phyloP scores from a whole-genome alignment of 2,329 filamentous ascomycete species.

The Periconia sp. region DNA sequence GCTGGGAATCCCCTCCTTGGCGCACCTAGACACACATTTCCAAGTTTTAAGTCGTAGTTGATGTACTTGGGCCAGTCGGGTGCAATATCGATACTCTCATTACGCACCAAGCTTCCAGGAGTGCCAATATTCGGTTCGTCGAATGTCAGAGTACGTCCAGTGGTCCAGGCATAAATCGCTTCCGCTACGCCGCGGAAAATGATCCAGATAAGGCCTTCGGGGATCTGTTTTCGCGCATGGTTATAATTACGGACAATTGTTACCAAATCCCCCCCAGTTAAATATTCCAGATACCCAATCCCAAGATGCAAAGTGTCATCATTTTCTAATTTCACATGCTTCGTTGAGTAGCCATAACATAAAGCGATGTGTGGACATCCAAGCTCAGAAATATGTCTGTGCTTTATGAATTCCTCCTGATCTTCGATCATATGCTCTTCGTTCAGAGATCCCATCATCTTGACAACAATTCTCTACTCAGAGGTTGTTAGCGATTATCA shows the following conservation, averaged over 20 bases:
- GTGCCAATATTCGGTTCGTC: too few species aligned
- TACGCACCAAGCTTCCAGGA: too few species aligned
- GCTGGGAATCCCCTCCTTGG: background rate
- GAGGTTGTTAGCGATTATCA: too few species aligned
- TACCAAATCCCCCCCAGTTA: background rate
- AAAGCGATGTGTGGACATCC: background rate
- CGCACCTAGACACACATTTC: slow-evolving; percentile 1
- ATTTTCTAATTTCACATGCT: background rate
- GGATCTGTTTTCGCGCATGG: background rate
- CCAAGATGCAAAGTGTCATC: too few species aligned
- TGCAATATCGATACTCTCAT: too few species aligned
- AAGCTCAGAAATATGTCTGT: background rate
- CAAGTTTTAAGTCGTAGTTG: slow-evolving; percentile 9
- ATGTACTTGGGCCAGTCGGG: background rate
- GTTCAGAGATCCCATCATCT: too few species aligned
- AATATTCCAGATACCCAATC: background rate
- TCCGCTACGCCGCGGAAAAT: slow-evolving; percentile 9
- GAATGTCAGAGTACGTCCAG: background rate
- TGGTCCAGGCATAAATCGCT: slow-evolving; percentile 1
- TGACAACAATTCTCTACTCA: background rate
- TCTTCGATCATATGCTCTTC: background rate
- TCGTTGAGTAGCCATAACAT: background rate
- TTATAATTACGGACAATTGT: too few species aligned
- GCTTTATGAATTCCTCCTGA: background rate
- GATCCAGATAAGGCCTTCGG: background rate